Conservation (phyloP, 768 basidiomycete genomes). For the Clavaria fumosa region DNA sequence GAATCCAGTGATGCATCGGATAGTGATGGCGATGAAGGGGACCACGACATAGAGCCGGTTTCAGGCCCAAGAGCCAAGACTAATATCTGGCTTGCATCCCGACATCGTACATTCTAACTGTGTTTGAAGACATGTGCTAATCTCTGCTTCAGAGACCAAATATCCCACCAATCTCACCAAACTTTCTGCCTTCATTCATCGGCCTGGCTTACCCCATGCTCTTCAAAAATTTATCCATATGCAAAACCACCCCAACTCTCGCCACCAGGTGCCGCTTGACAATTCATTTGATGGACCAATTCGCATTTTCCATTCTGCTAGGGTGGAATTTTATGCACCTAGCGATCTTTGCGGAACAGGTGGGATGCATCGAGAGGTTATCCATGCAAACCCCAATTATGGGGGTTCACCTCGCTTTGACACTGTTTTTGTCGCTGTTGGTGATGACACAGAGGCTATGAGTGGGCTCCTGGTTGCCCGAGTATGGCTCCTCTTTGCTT, state of each 20-base stretch:
- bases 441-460: slow-evolving; percentile 8
- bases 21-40: background rate
- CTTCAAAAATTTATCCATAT: slow-evolving; percentile 17
- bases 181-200: slow-evolving; percentile 2
- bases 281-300: slow-evolving; percentile 6
- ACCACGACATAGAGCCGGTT: background rate
- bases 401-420: slow-evolving; percentile 12
- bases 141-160: background rate
- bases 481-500: slow-evolving; percentile 15
- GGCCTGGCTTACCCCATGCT: slow-evolving; percentile 12
- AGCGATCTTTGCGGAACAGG: slow-evolving; percentile 12
- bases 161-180: background rate
- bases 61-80: background rate
- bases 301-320: slow-evolving; percentile 2
- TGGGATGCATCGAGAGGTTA: slow-evolving; percentile 14
- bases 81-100: background rate
- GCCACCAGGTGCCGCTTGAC: background rate
- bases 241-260: slow-evolving; percentile 5
- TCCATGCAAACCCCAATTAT: slow-evolving; percentile 15
- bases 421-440: slow-evolving; percentile 13
- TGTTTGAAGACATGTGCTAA: background rate
- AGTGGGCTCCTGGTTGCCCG: slow-evolving; percentile 14
- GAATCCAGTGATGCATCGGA: background rate
- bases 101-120: background rate
- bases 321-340: slow-evolving; percentile 12